Conservation (phyloP, 495 filamentous ascomycete genomes). For the Filosporella fistucella region DNA sequence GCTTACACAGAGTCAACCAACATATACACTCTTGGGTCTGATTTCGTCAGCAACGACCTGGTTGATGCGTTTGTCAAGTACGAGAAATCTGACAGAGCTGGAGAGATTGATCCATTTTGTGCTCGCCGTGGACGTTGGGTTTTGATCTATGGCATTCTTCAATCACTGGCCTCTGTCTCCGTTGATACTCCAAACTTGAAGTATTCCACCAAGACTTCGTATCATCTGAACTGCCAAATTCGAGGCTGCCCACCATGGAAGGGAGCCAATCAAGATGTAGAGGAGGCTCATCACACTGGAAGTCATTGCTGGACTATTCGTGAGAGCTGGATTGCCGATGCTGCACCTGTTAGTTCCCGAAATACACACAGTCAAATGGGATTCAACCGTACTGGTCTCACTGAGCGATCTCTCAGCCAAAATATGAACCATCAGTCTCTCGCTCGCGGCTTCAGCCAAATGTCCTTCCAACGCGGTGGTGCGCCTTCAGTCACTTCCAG, state of each 20-base stretch:
- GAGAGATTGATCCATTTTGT: conserved; percentile 46
- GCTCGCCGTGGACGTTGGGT: conserved; percentile 69
- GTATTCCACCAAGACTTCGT: conserved; percentile 54
- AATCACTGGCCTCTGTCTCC: conserved; percentile 62
- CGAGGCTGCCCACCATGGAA: conserved; percentile 60
- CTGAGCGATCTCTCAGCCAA: too few species aligned
- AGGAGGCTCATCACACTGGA: conserved; percentile 50
- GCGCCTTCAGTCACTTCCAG: conserved; percentile 4
- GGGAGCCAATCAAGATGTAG: conserved; percentile 26
- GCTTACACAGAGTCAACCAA: conserved; percentile 67
- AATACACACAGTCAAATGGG: too few species aligned
- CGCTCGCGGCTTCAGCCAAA: too few species aligned
- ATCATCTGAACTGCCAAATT: conserved; percentile 58
- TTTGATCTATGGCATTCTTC: conserved; percentile 66
- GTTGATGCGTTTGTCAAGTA: conserved; percentile 61
- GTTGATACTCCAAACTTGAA: conserved; percentile 59
- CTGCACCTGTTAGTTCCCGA: too few species aligned
- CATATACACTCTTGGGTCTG: conserved; percentile 55
- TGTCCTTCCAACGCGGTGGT: neutral
- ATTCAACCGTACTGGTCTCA: too few species aligned
- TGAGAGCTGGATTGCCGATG: conserved; percentile 30
- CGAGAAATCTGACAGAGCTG: conserved; percentile 51
- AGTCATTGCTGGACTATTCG: conserved; percentile 55
- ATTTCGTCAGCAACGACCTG: conserved; percentile 42
- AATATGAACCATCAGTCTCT: too few species aligned